These are phyloP conservation scores for Collybia sp. DNA, from an alignment of 768 basidiomycete species.

Conservation along the genomic window DNA sequence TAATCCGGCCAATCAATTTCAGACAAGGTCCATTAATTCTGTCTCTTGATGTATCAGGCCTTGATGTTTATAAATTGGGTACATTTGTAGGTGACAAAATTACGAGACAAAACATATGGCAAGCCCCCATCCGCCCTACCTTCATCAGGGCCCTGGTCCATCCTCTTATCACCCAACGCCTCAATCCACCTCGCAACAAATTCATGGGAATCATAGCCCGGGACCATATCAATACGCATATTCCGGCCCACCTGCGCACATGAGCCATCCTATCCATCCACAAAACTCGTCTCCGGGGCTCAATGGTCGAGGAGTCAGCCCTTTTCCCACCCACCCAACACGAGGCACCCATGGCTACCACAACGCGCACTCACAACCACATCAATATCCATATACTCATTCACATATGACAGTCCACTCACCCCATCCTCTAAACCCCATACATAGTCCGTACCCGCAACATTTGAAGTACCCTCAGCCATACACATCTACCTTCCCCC, in stretches of 20 bases:
- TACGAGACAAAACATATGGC: conserved; percentile 7
- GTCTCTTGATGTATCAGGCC: too few relatives aligned
- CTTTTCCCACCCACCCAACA: conserved; percentile 21
- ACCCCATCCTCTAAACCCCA: conserved; percentile 24
- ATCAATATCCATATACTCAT: conserved; percentile 27
- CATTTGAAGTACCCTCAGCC: conserved; percentile 19
- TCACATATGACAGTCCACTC: conserved; percentile 22
- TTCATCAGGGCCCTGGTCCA: conserved; percentile 17
- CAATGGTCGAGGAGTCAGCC: conserved; percentile 25
- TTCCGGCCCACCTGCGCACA: conserved; percentile 27
- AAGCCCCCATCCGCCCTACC: conserved; percentile 14
- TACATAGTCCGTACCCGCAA: conserved; percentile 2
- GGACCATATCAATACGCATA: conserved; percentile 31
- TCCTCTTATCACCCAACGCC: conserved; percentile 15
- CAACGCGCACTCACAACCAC: conserved; percentile 24
- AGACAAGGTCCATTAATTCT: too few relatives aligned
- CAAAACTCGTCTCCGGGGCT: conserved; percentile 26
- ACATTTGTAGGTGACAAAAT: too few relatives aligned
- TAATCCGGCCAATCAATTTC: too few relatives aligned
- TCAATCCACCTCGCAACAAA: conserved; percentile 19
- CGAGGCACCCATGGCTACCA: conserved; percentile 33
- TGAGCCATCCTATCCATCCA: conserved; percentile 24
- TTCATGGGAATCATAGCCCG: conserved; percentile 30
- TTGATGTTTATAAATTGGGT: too few relatives aligned
- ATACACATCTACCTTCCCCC: conserved; percentile 27